phyloP scores from a whole-genome alignment of 2,329 filamentous ascomycete genomes.

The Fusarium denticulatum region DNA sequence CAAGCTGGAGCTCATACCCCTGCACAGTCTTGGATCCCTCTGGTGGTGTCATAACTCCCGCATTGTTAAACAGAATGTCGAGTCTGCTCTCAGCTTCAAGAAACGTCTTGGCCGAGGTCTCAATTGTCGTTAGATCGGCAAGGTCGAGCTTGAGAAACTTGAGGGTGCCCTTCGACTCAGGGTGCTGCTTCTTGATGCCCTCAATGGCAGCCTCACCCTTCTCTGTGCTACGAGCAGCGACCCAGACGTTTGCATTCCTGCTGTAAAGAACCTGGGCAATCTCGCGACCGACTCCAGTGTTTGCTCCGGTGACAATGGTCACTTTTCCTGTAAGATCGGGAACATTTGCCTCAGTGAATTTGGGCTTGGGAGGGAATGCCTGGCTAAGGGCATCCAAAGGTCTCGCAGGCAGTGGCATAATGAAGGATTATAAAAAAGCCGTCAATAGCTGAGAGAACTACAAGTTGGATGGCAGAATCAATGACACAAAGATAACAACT shows the following conservation, averaged over 20 bases:
- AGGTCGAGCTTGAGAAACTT: slow-evolving; percentile 59
- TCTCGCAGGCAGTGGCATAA: slow-evolving; percentile 13
- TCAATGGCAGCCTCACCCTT: slow-evolving; percentile 58
- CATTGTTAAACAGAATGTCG: slow-evolving; percentile 58
- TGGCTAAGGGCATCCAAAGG: slow-evolving; percentile 32
- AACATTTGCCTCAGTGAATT: slow-evolving; percentile 66
- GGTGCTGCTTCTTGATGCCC: slow-evolving; percentile 50
- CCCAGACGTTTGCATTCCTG: slow-evolving; percentile 64
- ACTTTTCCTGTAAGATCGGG: slow-evolving; percentile 63
- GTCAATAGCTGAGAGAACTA: neutral
- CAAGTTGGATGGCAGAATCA: neutral
- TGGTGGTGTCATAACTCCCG: slow-evolving; percentile 55
- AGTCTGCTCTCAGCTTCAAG: slow-evolving; percentile 46
- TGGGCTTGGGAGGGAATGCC: slow-evolving; percentile 38
- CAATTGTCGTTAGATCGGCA: slow-evolving; percentile 51
- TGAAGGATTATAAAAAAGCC: neutral
- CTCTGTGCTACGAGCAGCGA: slow-evolving; percentile 59
- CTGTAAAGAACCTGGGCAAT: slow-evolving; percentile 63
- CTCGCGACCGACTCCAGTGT: slow-evolving; percentile 60
- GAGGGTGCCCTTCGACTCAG: slow-evolving; percentile 52
- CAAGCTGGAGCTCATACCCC: slow-evolving; percentile 55
- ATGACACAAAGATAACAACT: neutral
- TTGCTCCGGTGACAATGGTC: slow-evolving; percentile 60
- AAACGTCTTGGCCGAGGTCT: slow-evolving; percentile 46
- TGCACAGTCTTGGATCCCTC: slow-evolving; percentile 53